Evolutionary conservation across 495 filamentous ascomycete species (phyloP).

Genomic region (Parathielavia hyrcaniae): DNA sequence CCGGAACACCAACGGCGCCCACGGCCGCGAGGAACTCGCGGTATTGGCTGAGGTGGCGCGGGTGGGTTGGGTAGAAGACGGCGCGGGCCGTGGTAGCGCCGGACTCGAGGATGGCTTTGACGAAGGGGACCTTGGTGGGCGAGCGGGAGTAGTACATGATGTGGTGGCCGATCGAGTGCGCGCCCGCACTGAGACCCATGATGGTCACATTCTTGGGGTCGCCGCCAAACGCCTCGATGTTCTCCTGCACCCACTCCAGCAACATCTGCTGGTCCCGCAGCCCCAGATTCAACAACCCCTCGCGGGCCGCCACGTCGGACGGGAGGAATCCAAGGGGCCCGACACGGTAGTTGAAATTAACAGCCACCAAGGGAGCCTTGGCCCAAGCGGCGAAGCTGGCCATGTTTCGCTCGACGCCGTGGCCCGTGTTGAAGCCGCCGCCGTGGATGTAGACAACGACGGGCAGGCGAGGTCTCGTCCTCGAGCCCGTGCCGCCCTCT

Average conservation of each 20-base stretch:
- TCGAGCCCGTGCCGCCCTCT: background rate
- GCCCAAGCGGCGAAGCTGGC: slow-evolving; percentile 50
- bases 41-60: slow-evolving; percentile 56
- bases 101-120: slow-evolving; percentile 58
- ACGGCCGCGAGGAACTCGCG: slow-evolving; percentile 49
- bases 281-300: slow-evolving; percentile 58
- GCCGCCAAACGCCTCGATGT: slow-evolving; percentile 56
- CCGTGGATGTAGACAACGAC: slow-evolving; percentile 56
- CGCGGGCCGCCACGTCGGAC: slow-evolving; percentile 46
- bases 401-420: slow-evolving; percentile 41
- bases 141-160: slow-evolving; percentile 46
- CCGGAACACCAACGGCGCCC: slow-evolving; percentile 36
- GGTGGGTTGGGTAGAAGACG: slow-evolving; percentile 49
- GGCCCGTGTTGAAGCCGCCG: slow-evolving; percentile 48
- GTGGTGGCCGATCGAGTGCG: slow-evolving; percentile 64
- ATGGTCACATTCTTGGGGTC: slow-evolving; percentile 58
- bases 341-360: slow-evolving; percentile 65
- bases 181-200: slow-evolving; percentile 61
- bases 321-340: slow-evolving; percentile 63
- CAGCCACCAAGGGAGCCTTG: slow-evolving; percentile 48
- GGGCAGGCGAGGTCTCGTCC: slow-evolving; percentile 41
- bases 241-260: slow-evolving; percentile 59
- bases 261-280: slow-evolving; percentile 61
- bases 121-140: slow-evolving; percentile 43
- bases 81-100: slow-evolving; percentile 57